A percentile compares a stretch with the other conserved stretches of the same genome.
These are phyloP conservation scores for Penicillium tannophilum DNA, from an alignment of 495 filamentous ascomycete genomes.

Conservation along the genomic window DNA sequence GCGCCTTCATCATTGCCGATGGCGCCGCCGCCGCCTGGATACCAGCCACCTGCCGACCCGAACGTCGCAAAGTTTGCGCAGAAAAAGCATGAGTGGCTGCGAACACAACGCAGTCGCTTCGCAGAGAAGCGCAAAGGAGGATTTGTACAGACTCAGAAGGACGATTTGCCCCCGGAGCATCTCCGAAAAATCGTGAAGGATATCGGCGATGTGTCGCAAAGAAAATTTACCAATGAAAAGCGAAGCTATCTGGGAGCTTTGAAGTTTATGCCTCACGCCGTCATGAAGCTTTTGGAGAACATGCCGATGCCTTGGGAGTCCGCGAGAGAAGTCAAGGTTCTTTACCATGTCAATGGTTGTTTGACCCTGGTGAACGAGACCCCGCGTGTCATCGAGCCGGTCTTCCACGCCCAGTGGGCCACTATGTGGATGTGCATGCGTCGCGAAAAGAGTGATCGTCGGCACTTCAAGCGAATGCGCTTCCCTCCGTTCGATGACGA, in stretches of 20 bases:
- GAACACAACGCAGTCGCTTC: slow-evolving; percentile 88
- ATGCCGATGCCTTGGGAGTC: slow-evolving; percentile 99
- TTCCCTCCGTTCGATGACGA: slow-evolving; percentile 99
- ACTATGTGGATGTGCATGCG: slow-evolving; percentile 99
- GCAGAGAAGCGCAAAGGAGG: slow-evolving; percentile 96
- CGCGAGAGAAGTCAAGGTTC: slow-evolving; percentile 90
- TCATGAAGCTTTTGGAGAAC: slow-evolving; percentile 96
- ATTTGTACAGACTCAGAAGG: slow-evolving; percentile 96
- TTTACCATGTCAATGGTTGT: slow-evolving; percentile 98
- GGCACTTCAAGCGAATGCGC: slow-evolving; percentile 98
- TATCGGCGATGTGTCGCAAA: slow-evolving; percentile 98
- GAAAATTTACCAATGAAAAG: slow-evolving; percentile 99
- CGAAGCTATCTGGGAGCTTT: slow-evolving; percentile 94
- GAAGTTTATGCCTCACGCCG: slow-evolving; percentile 99
- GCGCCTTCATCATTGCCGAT: slow-evolving; percentile 74
- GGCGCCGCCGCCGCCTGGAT: slow-evolving; percentile 87
- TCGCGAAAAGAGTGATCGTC: slow-evolving; percentile 92
- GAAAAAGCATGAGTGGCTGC: slow-evolving; percentile 99
- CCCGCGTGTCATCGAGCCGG: slow-evolving; percentile 94
- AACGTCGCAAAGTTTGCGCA: slow-evolving; percentile 92
- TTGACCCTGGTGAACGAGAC: slow-evolving; percentile 97
- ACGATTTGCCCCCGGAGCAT: slow-evolving; percentile 98
- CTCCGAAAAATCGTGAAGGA: slow-evolving; percentile 97
- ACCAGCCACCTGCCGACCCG: slow-evolving; percentile 80
- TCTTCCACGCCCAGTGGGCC: slow-evolving; percentile 99